These are phyloP conservation scores for Candolleomyces eurysporus DNA, from an alignment of 768 basidiomycete genomes.

Conservation along the genomic window DNA sequence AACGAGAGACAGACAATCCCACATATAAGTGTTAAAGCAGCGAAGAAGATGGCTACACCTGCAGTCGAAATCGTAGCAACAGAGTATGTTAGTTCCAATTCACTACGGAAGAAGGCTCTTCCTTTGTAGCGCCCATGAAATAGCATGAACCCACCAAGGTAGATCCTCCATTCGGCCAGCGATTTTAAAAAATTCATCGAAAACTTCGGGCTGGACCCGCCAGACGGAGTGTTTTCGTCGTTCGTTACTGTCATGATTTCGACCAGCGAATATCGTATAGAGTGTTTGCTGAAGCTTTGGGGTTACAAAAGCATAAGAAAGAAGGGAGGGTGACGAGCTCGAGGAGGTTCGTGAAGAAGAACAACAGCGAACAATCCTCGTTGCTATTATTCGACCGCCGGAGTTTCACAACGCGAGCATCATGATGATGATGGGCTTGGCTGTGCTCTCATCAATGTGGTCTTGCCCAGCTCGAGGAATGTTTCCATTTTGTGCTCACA, in stretches of 20 bases:
- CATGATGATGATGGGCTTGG: not conserved
- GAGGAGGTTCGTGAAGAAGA: conserved; percentile 7
- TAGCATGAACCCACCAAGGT: not conserved
- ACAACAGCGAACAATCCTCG: too few species aligned
- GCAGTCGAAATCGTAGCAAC: not conserved
- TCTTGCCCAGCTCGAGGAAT: too few species aligned
- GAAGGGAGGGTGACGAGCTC: not conserved
- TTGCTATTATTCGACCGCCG: not conserved
- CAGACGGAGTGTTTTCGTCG: not conserved
- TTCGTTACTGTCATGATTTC: conserved; percentile 4
- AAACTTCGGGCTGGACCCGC: conserved; percentile 6
- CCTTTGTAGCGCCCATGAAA: not conserved
- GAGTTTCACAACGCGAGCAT: not conserved
- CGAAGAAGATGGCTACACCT: conserved; percentile 26
- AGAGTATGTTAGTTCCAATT: too few species aligned
- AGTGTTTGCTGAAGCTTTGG: not conserved
- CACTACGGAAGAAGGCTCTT: not conserved
- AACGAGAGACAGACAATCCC: conserved; percentile 27
- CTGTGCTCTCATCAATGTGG: too few species aligned
- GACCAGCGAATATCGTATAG: conserved; percentile 5
- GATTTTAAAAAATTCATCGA: not conserved
- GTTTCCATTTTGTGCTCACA: too few species aligned
- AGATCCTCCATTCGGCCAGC: conserved; percentile 6
- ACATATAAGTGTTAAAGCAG: conserved; percentile 24
- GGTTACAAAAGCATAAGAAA: not conserved